A percentile compares a stretch with the other conserved stretches of the same genome.
phyloP scores from a whole-genome alignment of 2,329 filamentous ascomycete species.

The Orbilia ellipsospora region DNA sequence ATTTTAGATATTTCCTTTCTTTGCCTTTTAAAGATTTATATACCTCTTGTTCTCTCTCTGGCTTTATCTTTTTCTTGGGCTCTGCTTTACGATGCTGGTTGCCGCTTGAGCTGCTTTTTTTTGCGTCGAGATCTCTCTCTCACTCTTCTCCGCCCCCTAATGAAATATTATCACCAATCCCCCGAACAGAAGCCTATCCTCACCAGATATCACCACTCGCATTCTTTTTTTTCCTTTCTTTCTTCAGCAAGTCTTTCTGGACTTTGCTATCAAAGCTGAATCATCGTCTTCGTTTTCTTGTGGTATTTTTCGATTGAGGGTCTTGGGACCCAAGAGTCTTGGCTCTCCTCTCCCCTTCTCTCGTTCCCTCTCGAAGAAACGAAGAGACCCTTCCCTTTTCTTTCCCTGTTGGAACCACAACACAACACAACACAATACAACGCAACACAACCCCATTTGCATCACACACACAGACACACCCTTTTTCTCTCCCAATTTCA shows the following conservation, averaged over 20 bases:
- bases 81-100: slow-evolving; percentile 11
- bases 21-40: not conserved
- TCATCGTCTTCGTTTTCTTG: slow-evolving; percentile 35
- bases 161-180: slow-evolving; percentile 29
- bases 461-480: slow-evolving; percentile 27
- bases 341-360: slow-evolving; percentile 30
- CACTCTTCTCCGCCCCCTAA: slow-evolving; percentile 24
- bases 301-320: slow-evolving; percentile 53
- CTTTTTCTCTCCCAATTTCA: not conserved
- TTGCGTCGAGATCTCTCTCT: slow-evolving; percentile 16
- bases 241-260: slow-evolving; percentile 19
- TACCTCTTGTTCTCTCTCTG: slow-evolving; percentile 8
- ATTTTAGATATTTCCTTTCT: slow-evolving; percentile 3
- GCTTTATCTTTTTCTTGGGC: not conserved
- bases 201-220: slow-evolving; percentile 18
- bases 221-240: slow-evolving; percentile 16
- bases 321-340: slow-evolving; percentile 56
- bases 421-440: slow-evolving; percentile 51
- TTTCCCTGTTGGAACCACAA: slow-evolving; percentile 25
- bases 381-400: not conserved
- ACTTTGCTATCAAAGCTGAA: slow-evolving; percentile 19
- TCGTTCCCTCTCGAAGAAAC: too few species aligned
- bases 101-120: slow-evolving; percentile 13
- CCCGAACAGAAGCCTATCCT: slow-evolving; percentile 39
- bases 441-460: slow-evolving; percentile 16